phyloP scores from a whole-genome alignment of 2,329 filamentous ascomycete species.

The Colletotrichum trifolii region DNA sequence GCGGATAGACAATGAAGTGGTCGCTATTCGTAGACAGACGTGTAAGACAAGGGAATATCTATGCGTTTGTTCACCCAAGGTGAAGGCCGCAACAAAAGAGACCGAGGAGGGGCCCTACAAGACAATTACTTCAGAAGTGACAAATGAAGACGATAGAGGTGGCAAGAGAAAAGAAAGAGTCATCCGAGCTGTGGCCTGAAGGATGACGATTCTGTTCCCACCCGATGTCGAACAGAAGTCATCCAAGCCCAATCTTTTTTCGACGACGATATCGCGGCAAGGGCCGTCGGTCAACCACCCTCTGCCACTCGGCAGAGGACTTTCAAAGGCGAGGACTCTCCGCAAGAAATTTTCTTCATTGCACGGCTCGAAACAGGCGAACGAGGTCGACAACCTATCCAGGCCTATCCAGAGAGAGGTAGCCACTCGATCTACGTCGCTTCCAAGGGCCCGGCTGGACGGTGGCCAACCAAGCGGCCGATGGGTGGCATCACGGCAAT shows the following conservation, averaged over 20 bases:
- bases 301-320: slow-evolving; percentile 30
- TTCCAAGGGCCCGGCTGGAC: slow-evolving; percentile 8
- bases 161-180: slow-evolving; percentile 9
- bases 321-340: slow-evolving; percentile 1
- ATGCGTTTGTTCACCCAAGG: slow-evolving; percentile 9
- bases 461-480: slow-evolving; percentile 35
- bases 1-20: slow-evolving; percentile 25
- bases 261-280: slow-evolving; percentile 26
- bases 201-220: slow-evolving; percentile 37
- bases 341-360: background rate
- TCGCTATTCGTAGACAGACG: slow-evolving; percentile 22
- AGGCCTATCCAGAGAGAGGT: slow-evolving; percentile 17
- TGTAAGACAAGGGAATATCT: slow-evolving; percentile 15
- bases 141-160: background rate
- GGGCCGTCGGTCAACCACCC: slow-evolving; percentile 2
- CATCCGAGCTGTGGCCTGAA: slow-evolving; percentile 30
- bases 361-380: slow-evolving; percentile 26
- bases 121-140: slow-evolving; percentile 26
- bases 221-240: slow-evolving; percentile 16
- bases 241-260: slow-evolving; percentile 28
- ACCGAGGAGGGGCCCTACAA: slow-evolving; percentile 5
- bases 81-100: slow-evolving; percentile 26
- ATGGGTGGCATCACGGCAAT: slow-evolving; percentile 33
- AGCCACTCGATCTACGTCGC: slow-evolving; percentile 25
- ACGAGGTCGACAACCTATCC: slow-evolving; percentile 5